Base-by-base conservation (phyloP, 2,329 filamentous ascomycete genomes). In the Tolypocladium pustulatum region DNA sequence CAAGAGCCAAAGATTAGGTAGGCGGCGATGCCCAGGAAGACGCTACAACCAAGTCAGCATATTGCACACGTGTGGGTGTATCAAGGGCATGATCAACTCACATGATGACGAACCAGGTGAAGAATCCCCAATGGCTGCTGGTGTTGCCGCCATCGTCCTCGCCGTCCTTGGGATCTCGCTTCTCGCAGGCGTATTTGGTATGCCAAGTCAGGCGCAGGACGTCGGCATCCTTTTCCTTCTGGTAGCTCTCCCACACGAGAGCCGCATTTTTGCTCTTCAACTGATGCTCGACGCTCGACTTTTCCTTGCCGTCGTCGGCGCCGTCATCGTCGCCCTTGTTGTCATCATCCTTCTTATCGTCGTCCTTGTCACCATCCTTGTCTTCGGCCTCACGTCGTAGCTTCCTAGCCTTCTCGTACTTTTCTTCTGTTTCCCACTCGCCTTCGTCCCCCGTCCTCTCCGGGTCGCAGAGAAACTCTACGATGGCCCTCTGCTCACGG, bases 1-100 rank as follows among this genome's bases (percentile, higher is more conserved):
- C 94, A 99, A 25, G 92, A 96, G 63, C 93, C 92, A 69, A 97
- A 97, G 72, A 97, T 96, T 64, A 99, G 86, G 76, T 97, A 99
- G 30, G 92, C 78, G 2, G 94, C 91, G 46, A 86, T 88, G 53
- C 84, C 84, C 62, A 97, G 81, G 82, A 99, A 99, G 60, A 88
- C 76, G 65, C 92, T 96, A 64, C 25, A 57, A 34, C 13, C 32
- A 9, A 5, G 54, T 60, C 32, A 60, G 59, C 57, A 58, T 36
- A 20, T 12, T 6, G 2, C 15, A 20, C 25, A 15, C 10, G 20
- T 13, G 30, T 12, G 12, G 6, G 15, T 27, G 27, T 36, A 25
- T 17, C 6, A 37, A 10, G 17, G 17, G 15, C 32, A 12, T 13
- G 40, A 32, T 22, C 27, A 63, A 80, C 89, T 80, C 76, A 96